Percentiles rank a stretch among this genome's conserved stretches.
These are phyloP conservation scores for Chlamydomonas sp. DNA, from an alignment of 139 green algal genomes.

Conservation along the genomic window DNA sequence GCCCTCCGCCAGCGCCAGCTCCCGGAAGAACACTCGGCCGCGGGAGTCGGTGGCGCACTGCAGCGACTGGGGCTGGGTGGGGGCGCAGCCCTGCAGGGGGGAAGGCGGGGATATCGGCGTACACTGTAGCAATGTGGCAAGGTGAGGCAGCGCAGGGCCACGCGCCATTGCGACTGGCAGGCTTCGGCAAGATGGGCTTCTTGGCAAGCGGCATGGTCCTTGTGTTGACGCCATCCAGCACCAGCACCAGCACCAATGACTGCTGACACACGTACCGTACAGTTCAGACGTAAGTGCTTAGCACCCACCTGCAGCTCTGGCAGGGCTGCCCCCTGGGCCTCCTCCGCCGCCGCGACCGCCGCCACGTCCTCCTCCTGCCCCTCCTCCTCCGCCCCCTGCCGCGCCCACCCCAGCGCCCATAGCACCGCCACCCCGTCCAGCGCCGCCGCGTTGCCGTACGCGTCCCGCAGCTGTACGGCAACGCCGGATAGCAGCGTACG, in stretches of 20 bases:
- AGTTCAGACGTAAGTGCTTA: too few relatives aligned
- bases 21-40: slow-evolving; percentile 62
- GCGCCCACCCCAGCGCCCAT: slow-evolving; percentile 50
- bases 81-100: background rate
- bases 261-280: too few relatives aligned
- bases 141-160: too few relatives aligned
- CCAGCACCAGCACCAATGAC: too few relatives aligned
- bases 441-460: slow-evolving; percentile 54
- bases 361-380: background rate
- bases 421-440: slow-evolving; percentile 49
- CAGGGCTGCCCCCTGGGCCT: background rate
- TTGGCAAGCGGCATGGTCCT: too few relatives aligned
- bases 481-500: slow-evolving; percentile 53
- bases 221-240: too few relatives aligned
- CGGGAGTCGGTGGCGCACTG: slow-evolving; percentile 49
- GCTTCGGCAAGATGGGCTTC: too few relatives aligned
- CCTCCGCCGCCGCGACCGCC: background rate
- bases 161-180: too few relatives aligned
- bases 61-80: slow-evolving; percentile 46
- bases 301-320: slow-evolving; percentile 16
- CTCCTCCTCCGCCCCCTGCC: background rate
- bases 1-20: slow-evolving; percentile 59
- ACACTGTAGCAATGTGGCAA: too few relatives aligned
- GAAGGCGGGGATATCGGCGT: background rate
- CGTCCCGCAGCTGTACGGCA: slow-evolving; percentile 68